Evolutionary conservation across 1,284 basidiomycete species (phyloP), one percentile per base, ranked within the genome.

Genomic region (Cryptococcus deneoformans): DNA sequence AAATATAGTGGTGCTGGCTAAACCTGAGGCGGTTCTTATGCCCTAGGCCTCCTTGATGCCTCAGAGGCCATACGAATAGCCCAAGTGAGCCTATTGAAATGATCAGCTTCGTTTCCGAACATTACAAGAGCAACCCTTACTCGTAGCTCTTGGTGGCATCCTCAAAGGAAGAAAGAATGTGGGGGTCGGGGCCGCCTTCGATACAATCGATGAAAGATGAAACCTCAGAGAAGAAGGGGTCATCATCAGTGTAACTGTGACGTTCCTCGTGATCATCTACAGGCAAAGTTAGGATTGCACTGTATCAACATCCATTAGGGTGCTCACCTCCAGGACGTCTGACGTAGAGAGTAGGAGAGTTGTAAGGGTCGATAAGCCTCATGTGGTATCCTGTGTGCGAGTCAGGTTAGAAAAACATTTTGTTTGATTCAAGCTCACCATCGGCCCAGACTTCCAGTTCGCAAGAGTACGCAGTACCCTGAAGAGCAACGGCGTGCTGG

Each of bases 391-490:
- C 50, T 58, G 40, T 34, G 20, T 42, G 11, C 29, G 56, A 35
- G 46, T 56, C 57, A 37, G 10, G 14, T 4, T 16, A 40, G 46
- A 9, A 37, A 3, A 4, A 34, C 7, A 39, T 38, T 57, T 35
- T 63, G 62, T 66, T 60, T 74, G 77, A 89, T 92, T 8, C 36
- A 24, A 5, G 52, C 59, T 52, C 42, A 9, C 92, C 93, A 75
- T 96, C 93, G 37, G 89, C 89, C 78, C 87, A 90, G 37, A 94
- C 86, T 75, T 94, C 92, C 49, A 96, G 81, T 79, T 95, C 92
- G 75, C 92, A 95, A 67, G 88, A 89, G 79, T 96, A 96, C 76
- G 92, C 86, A 64, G 83, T 85, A 53, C 92, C 93, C 74, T 96
- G 93, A 29, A 97, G 84, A 14, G 89, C 88, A 54, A 89, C 88